Base-by-base conservation (phyloP, 129 eudicot species). In the Ambrosia trifida region DNA sequence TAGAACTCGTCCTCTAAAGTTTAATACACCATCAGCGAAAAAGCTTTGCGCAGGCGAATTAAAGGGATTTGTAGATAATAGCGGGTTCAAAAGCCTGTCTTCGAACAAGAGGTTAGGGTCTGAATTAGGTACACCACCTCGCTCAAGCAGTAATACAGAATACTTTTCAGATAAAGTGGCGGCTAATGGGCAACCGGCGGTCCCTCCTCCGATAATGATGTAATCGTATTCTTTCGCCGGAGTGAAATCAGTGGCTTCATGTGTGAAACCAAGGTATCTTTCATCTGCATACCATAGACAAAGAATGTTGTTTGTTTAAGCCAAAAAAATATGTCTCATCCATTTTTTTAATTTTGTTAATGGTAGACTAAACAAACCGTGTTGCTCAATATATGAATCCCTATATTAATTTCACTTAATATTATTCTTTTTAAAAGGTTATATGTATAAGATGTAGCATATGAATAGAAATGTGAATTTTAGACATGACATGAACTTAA, bases 181-280 rank as follows among this genome's bases (percentile, higher is more conserved):
- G 0, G 81, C 83, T 19, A 78, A 72, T 0, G 83, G 70, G 13
- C 86, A 78, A 11, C 86, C 86, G 3, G 78, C 71, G 35, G 78
- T 73, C 7, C 86, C 86, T 1, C 86, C 86, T 63, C 83, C 86
- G n/a, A 82, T 68, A 30, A 82, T 70, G 3, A 78, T 82, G 52
- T 83, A 83, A 50, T 83, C 81, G 17, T 74, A 64, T 38, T 74
- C 54, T 50, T 50, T 71, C 64, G 16, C 72, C 0, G 78, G 78
- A n/a, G 63, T 10, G 68, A 64, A 74, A 36, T 64, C 36, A 10
- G 33, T 28, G 72, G 78, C 78, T 38, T 74, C 72, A 4, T 63
- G 18, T 41, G 78, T 64, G 28, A 50, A 74, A 16, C 18, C 31
- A 49, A 63, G 56, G 51, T 74, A 74, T 4, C 54, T 40, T 64